Evolutionary conservation across 108 stramenopile genomes (phyloP), one percentile per base, ranked within the genome.

Genomic region (Craspedostauros australis): DNA sequence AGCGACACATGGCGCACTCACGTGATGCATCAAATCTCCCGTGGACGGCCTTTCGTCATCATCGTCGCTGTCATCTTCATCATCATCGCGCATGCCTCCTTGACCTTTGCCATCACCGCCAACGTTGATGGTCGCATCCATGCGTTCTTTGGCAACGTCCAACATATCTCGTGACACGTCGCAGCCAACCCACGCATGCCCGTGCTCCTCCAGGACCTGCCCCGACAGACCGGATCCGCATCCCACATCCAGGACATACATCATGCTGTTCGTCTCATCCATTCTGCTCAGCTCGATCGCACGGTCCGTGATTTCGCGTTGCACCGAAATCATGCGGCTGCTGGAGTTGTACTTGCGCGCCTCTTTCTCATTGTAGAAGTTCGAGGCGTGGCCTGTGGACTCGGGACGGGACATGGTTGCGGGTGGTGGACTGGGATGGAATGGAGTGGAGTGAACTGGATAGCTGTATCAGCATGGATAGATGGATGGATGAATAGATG

Each of bases 131-230:
- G 34, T 29, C 44, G 40, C 39, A 34, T 94, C 90, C 50, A 87
- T 92, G 12, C 88, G 67, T 60, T 95, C 95, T 26, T 86, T 77
- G n/a, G 95, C 98, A 30, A 98, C 80, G 43, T 82, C 70, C 38
- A 99, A 86, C 99, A 99, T 99, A 63, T 96, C 96, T 22, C 88
- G 46, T 15, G 88, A 84, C 9, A 99, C 86, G 72, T 99, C 98
- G 45, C 84, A 80, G 12, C 98, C 98, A 16, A 96, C 73, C 97
- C 97, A 98, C 5, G 82, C 81, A 63, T 99, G 98, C 0, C 98
- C 97, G 15, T 91, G 72, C 57, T 96, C 93, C 60, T 96, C 95
- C 39, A 91, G 58, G 0, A 89, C 84, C 72, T 91, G 72, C n/a
- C 98, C 98, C 48, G 88, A 91, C 20, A 99, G 68, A 16, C 98